Evolutionary conservation across 805 yeast genomes (phyloP).

Genomic region (Yarrowia sp.): DNA sequence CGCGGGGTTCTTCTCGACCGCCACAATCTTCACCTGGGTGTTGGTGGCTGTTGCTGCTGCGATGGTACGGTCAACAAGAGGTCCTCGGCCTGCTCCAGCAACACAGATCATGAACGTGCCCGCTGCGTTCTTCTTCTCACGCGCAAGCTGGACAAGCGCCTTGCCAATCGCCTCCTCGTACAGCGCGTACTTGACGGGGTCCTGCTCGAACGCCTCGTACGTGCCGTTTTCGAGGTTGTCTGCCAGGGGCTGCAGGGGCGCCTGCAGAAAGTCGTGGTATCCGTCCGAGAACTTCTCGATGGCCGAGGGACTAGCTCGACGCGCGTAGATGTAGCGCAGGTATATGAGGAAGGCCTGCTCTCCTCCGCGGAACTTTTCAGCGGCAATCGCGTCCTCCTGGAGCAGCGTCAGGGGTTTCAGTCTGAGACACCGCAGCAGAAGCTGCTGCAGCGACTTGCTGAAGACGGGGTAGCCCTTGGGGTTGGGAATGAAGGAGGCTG

Average conservation of each 20-base stretch:
- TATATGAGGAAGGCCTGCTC: slow-evolving; percentile 32
- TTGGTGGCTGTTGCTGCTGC: slow-evolving; percentile 41
- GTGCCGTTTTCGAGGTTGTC: slow-evolving; percentile 56
- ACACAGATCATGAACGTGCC: slow-evolving; percentile 46
- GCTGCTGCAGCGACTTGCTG: slow-evolving; percentile 53
- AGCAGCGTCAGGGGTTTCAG: slow-evolving; percentile 47
- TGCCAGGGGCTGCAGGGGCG: slow-evolving; percentile 73
- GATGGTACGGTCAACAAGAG: slow-evolving; percentile 58
- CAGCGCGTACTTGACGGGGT: slow-evolving; percentile 61
- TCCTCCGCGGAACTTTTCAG: slow-evolving; percentile 33
- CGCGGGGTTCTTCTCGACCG: slow-evolving; percentile 70
- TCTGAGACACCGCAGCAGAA: slow-evolving; percentile 48
- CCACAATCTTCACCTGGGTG: slow-evolving; percentile 43
- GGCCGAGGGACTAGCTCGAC: slow-evolving; percentile 35
- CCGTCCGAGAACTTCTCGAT: slow-evolving; percentile 39
- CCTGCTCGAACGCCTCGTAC: slow-evolving; percentile 71
- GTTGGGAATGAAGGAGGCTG: slow-evolving; percentile 56
- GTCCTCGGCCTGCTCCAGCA: slow-evolving; percentile 89
- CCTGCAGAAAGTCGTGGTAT: slow-evolving; percentile 48
- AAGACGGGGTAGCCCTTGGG: slow-evolving; percentile 64
- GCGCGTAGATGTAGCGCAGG: slow-evolving; percentile 32
- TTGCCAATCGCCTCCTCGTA: slow-evolving; percentile 68
- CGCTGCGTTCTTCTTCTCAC: not conserved
- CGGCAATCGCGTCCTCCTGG: slow-evolving; percentile 42
- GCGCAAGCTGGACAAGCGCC: not conserved